Base-by-base conservation (phyloP, 2,329 filamentous ascomycete genomes). In the Chaetomiaceae sp. region DNA sequence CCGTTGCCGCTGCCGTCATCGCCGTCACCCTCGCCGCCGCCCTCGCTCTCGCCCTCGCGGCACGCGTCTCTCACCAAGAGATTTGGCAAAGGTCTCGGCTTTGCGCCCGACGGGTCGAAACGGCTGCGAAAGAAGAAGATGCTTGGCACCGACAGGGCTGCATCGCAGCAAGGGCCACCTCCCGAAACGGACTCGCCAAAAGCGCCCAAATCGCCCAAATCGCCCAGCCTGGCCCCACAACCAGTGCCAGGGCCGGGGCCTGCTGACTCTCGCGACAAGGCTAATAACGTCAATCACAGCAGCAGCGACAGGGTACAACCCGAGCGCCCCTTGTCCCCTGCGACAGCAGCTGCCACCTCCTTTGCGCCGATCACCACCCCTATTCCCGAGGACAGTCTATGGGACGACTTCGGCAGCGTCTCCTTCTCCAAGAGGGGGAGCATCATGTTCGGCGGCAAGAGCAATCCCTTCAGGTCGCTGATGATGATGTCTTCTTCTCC, bases 351-450 rank as follows among this genome's bases (percentile, higher is more conserved):
- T 57, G 54, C 52, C 54, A 60, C 62, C 52, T 41, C 36, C 51
- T 76, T 73, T 57, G 68, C 68, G 50, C 75, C 76, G 49, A 70
- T 83, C 59, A 73, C 69, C 58, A 74, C 79, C 39, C 60, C 65
- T 48, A 80, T 83, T 57, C 78, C 78, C 35, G 74, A 72, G 45
- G 74, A 76, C 47, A 69, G 64, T 57, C 66, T 82, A 45, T 65
- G 81, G 53, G 78, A 79, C 51, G 75, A 80, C 75, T 78, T 83
- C 58, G 70, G 67, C 53, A 68, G 70, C 46, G 63, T 83, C 54
- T 72, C 72, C 54, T 83, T 83, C 59, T 81, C 79, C 47, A 79
- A 80, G 52, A 71, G 79, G 56, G 79, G 79, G 54, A 83, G 79
- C 63, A 68, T 83, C 57, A 78, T 83, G 71, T 71, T 81, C 59